Base-by-base conservation (phyloP, 2,329 filamentous ascomycete genomes). In the Sclerotinia spermophila region DNA sequence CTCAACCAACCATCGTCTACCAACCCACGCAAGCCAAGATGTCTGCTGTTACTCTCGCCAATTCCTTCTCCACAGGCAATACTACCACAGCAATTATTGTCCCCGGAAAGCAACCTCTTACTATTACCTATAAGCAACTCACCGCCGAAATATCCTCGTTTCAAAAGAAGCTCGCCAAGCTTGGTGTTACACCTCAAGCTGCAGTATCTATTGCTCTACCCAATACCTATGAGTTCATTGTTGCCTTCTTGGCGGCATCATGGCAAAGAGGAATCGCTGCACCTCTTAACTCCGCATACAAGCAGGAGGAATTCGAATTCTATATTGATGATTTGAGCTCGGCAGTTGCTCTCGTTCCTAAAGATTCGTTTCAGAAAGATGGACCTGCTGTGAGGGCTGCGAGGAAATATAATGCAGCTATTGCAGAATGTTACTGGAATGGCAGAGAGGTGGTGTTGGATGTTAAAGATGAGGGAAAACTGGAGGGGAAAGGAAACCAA, bases 221-320 rank as follows among this genome's bases (percentile, higher is more conserved):
- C 71, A 96, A 96, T 83, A 93, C 90, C 68, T 94, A 93, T 81
- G 92, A 94, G 80, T 96, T 96, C 82, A 92, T 96, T 79, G 89
- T 96, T 70, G 89, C 92, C 2, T 97, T 96, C 82, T 86, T 96
- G 59, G 93, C 92, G n/a, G 86, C 89, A 27, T 88, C 92, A n/a
- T 93, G 90, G 88, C 93, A 96, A 83, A 87, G 93, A 77, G 92
- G 85, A 42, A 90, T 96, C 75, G 93, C 93, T 11, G 93, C 93
- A 4, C 93, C 93, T n/a, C 83, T 97, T 74, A 96, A 97, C 81
- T 89, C 93, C 55, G 90, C 90, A 59, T 96, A 96, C 84, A 96
- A 94, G 83, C 92, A 96, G 81, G 90, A 90, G 71, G 93, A 96
- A 81, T 96, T 95, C 79, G 93, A 96, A 80, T 96, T 96, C 82